Conservation (phyloP, 306 rosid species). For the Senna siamea region DNA sequence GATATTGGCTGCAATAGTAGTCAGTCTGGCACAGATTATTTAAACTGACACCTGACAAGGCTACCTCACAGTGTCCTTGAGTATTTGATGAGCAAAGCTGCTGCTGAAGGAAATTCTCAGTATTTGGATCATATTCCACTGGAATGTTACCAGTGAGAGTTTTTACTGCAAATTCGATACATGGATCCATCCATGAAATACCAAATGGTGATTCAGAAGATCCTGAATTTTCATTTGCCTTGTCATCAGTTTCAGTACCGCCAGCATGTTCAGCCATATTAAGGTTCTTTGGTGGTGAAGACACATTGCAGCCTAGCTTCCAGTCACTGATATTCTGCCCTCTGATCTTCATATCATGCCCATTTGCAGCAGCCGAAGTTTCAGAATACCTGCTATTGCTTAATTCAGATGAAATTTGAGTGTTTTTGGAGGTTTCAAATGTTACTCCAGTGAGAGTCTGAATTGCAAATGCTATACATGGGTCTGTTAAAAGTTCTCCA, state of each 20-base stretch:
- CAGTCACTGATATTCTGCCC: not conserved
- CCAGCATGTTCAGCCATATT: constrained; percentile 27
- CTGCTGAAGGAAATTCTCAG: constrained; percentile 54
- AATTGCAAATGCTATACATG: constrained; percentile 92
- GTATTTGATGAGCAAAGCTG: constrained; percentile 50
- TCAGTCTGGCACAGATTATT: constrained; percentile 41
- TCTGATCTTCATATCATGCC: constrained; percentile 25
- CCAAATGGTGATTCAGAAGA: constrained; percentile 43
- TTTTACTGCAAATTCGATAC: constrained; percentile 79
- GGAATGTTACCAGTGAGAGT: constrained; percentile 74
- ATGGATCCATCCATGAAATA: constrained; percentile 72
- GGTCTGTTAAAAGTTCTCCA: constrained; percentile 71
- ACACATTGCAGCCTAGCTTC: constrained; percentile 27
- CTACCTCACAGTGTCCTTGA: constrained; percentile 38
- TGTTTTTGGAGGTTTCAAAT: constrained; percentile 46
- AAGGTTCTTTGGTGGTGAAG: constrained; percentile 33
- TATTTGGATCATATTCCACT: constrained; percentile 49
- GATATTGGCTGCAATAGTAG: constrained; percentile 37
- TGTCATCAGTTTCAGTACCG: constrained; percentile 26
- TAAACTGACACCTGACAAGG: constrained; percentile 38
- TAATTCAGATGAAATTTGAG: constrained; percentile 35
- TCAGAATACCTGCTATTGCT: constrained; percentile 36
- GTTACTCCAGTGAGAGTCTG: constrained; percentile 72
- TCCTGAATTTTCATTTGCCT: constrained; percentile 43
- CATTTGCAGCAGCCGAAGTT: constrained; percentile 37